Percentiles rank a stretch among this genome's conserved stretches.
Evolutionary conservation across 192 early-diverging fungal genomes (phyloP).

Genomic region (Rhizophagus sp.): DNA sequence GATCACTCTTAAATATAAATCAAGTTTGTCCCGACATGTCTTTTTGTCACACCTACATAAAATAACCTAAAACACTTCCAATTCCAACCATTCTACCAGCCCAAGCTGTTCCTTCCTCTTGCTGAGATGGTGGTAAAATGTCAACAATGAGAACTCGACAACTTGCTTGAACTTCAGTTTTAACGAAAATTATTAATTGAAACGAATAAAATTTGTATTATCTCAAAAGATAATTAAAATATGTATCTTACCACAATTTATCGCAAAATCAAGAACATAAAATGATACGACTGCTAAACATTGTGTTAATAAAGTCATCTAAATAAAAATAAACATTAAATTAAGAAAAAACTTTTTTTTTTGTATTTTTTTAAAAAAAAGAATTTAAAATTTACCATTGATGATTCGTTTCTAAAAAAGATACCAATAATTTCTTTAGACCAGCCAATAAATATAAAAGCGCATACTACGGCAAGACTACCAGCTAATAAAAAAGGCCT

Average conservation of each 20-base stretch:
- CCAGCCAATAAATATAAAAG: conserved; percentile 76
- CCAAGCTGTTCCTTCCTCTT: conserved; percentile 84
- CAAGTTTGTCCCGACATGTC: background rate
- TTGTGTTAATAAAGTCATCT: conserved; percentile 48
- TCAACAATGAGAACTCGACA: conserved; percentile 89
- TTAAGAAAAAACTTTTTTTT: background rate
- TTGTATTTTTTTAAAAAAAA: background rate
- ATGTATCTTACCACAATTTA: conserved; percentile 68
- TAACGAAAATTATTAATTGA: background rate
- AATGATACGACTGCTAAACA: conserved; percentile 77
- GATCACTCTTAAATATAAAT: background rate
- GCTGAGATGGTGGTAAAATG: conserved; percentile 73
- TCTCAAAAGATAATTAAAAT: background rate
- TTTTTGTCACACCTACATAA: conserved; percentile 50
- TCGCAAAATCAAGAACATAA: conserved; percentile 90
- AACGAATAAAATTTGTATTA: background rate
- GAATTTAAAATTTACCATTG: background rate
- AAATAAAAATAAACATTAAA: conserved; percentile 21
- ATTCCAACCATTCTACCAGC: conserved; percentile 85
- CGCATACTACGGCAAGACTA: conserved; percentile 59
- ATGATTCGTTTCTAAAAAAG: conserved; percentile 35
- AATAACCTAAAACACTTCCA: conserved; percentile 86
- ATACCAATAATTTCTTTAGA: conserved; percentile 64
- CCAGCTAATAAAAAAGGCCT: conserved; percentile 85
- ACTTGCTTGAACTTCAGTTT: conserved; percentile 70